Conservation (phyloP, 2,329 filamentous ascomycete genomes). For the Aspergillus vadensis region DNA sequence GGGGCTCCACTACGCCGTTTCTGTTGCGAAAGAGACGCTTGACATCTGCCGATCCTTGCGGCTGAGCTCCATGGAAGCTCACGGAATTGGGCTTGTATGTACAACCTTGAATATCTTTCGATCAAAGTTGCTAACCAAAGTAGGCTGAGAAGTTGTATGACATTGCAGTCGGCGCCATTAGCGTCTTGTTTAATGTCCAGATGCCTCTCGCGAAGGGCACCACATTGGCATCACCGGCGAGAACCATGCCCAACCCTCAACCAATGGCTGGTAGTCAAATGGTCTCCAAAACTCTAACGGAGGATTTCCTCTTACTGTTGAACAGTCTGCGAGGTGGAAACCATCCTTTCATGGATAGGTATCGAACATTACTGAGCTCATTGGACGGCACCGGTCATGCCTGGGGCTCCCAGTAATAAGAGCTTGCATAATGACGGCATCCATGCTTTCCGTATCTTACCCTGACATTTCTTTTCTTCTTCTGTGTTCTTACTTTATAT, state of each 20-base stretch:
- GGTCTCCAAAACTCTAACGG: slow-evolving; percentile 27
- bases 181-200: slow-evolving; percentile 31
- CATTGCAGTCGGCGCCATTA: slow-evolving; percentile 38
- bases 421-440: background rate
- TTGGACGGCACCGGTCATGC: slow-evolving; percentile 23
- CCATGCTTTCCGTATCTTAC: background rate
- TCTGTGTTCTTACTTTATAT: background rate
- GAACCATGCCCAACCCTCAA: background rate
- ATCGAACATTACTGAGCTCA: slow-evolving; percentile 31
- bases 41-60: slow-evolving; percentile 36
- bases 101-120: background rate
- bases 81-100: slow-evolving; percentile 44
- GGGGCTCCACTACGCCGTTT: slow-evolving; percentile 40
- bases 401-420: slow-evolving; percentile 24
- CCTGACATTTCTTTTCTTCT: background rate
- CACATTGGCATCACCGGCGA: slow-evolving; percentile 2
- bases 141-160: slow-evolving; percentile 46
- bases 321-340: slow-evolving; percentile 39
- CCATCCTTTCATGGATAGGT: slow-evolving; percentile 39
- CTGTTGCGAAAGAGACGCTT: slow-evolving; percentile 38
- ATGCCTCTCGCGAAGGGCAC: slow-evolving; percentile 23
- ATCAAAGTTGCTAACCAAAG: slow-evolving; percentile 5
- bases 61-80: slow-evolving; percentile 45
- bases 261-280: slow-evolving; percentile 9
- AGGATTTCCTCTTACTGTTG: slow-evolving; percentile 36